Evolutionary conservation across 163 green algal genomes (phyloP).

Genomic region (Scenedesmus sp.): DNA sequence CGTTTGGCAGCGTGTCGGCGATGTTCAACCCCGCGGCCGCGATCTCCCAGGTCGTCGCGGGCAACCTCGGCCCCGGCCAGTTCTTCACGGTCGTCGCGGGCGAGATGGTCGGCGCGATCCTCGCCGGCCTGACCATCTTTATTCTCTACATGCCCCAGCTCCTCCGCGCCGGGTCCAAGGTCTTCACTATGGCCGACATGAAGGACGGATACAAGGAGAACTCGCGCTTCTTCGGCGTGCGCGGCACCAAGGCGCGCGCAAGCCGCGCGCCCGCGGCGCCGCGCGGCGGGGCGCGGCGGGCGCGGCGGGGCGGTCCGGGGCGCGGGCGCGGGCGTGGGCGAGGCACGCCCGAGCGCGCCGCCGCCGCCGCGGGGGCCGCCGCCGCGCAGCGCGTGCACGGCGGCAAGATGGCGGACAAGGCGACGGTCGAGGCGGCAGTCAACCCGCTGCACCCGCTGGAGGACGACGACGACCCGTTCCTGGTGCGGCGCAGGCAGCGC

Average conservation of each 20-base stretch:
- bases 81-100: slow-evolving; percentile 41
- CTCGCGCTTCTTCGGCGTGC: neutral
- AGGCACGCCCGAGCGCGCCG: too few relatives aligned
- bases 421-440: slow-evolving; percentile 3
- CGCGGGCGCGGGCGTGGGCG: too few relatives aligned
- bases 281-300: too few relatives aligned
- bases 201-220: slow-evolving; percentile 13
- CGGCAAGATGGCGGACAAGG: slow-evolving; percentile 12
- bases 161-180: slow-evolving; percentile 43
- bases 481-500: too few relatives aligned
- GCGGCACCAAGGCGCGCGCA: slow-evolving; percentile 6
- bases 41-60: slow-evolving; percentile 44
- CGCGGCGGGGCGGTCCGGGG: too few relatives aligned
- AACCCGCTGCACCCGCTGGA: slow-evolving; percentile 28
- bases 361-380: too few relatives aligned
- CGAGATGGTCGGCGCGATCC: slow-evolving; percentile 59
- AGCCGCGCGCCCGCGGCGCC: neutral
- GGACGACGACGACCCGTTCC: slow-evolving; percentile 46
- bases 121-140: slow-evolving; percentile 60
- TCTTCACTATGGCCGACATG: slow-evolving; percentile 30
- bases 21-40: slow-evolving; percentile 48
- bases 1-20: slow-evolving; percentile 41
- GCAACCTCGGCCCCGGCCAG: slow-evolving; percentile 27
- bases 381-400: slow-evolving; percentile 6
- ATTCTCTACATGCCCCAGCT: slow-evolving; percentile 70